These are phyloP conservation scores for Penicillium occitanis DNA, from an alignment of 2,329 filamentous ascomycete species.

Conservation along the genomic window DNA sequence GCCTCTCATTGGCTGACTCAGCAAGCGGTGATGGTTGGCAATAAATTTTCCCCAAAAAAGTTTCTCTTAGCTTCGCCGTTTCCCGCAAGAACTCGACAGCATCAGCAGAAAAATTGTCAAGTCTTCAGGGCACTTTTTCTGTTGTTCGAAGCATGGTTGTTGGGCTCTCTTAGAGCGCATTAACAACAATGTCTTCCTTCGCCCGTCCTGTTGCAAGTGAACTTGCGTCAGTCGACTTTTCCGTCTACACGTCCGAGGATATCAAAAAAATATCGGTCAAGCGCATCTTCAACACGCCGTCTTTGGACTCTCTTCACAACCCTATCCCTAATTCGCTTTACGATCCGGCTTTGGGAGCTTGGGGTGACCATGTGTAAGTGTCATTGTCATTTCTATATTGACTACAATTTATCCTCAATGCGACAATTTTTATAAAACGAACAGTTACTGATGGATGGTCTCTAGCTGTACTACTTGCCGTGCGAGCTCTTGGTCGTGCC, in stretches of 20 bases:
- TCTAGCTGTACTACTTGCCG: constrained; percentile 90
- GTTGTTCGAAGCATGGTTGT: constrained; percentile 33
- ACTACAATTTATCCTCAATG: not conserved
- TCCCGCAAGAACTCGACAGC: not conserved
- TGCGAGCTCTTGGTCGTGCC: constrained; percentile 75
- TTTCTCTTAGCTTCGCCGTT: constrained; percentile 24
- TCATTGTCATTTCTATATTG: constrained; percentile 10
- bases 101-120: constrained; percentile 24
- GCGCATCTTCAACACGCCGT: constrained; percentile 86
- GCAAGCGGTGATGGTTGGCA: constrained; percentile 37
- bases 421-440: not conserved
- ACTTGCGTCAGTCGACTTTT: constrained; percentile 86
- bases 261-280: constrained; percentile 89
- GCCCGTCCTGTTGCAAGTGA: constrained; percentile 78
- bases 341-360: constrained; percentile 86
- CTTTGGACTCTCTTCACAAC: constrained; percentile 90
- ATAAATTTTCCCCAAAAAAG: constrained; percentile 40
- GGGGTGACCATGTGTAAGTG: constrained; percentile 76
- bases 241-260: constrained; percentile 76
- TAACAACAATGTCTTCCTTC: constrained; percentile 47
- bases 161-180: constrained; percentile 37
- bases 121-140: constrained; percentile 18
- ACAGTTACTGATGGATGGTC: not conserved
- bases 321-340: constrained; percentile 89
- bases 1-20: constrained; percentile 12